Conservation (phyloP, 768 basidiomycete genomes). For the Agrocybe praecox region DNA sequence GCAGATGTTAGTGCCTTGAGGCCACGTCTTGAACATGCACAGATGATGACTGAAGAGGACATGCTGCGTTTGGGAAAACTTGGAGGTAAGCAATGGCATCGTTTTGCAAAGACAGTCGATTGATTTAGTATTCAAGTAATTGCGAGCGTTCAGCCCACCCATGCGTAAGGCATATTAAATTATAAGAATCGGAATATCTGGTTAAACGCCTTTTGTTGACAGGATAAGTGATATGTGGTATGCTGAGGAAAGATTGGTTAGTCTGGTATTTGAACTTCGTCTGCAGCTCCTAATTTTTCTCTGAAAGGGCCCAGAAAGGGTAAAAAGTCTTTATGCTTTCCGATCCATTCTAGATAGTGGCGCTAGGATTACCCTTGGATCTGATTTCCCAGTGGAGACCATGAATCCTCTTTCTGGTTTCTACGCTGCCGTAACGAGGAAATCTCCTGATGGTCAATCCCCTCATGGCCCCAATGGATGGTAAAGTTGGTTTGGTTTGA, state of each 20-base stretch:
- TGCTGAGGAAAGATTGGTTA: constrained; percentile 78
- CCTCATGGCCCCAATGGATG: constrained; percentile 87
- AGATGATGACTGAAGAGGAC: constrained; percentile 79
- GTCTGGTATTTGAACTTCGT: constrained; percentile 17
- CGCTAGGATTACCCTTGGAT: constrained; percentile 76
- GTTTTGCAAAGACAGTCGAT: constrained; percentile 4
- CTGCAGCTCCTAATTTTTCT: constrained; percentile 5
- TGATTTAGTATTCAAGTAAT: constrained; percentile 57
- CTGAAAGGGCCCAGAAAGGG: constrained; percentile 74
- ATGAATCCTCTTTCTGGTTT: constrained; percentile 85
- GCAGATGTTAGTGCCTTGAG: constrained; percentile 66
- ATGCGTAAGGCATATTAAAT: constrained; percentile 58
- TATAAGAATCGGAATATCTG: not conserved
- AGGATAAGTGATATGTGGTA: constrained; percentile 91
- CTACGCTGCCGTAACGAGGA: constrained; percentile 84
- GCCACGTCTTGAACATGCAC: constrained; percentile 89
- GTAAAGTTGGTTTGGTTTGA: constrained; percentile 40
- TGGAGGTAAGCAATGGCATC: constrained; percentile 57
- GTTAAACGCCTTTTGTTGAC: constrained; percentile 1
- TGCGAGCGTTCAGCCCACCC: constrained; percentile 88
- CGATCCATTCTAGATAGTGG: constrained; percentile 66
- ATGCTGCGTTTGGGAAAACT: constrained; percentile 76
- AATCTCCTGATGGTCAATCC: constrained; percentile 68
- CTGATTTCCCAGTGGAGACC: constrained; percentile 89
- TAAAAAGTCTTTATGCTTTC: constrained; percentile 89